Conservation (phyloP, 2,329 filamentous ascomycete genomes). For the Xylariaceae sp. region DNA sequence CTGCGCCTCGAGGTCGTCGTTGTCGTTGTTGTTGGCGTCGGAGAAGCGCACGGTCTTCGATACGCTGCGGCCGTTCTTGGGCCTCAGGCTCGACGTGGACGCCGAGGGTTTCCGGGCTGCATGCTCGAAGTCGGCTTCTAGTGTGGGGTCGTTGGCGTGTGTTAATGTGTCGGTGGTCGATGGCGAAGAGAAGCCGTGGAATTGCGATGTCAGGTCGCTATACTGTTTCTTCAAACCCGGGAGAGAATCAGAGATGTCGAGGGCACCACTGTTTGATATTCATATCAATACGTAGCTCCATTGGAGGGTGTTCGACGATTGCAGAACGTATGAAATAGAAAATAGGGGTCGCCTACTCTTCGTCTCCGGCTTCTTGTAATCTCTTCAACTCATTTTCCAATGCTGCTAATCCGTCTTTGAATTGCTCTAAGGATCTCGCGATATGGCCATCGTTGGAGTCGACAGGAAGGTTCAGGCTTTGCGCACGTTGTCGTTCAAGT, state of each 20-base stretch:
- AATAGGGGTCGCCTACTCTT: conserved; percentile 43
- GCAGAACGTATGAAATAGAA: not conserved
- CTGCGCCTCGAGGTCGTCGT: conserved; percentile 42
- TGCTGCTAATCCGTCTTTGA: conserved; percentile 71
- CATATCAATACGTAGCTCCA: conserved; percentile 4
- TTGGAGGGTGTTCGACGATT: too few species aligned
- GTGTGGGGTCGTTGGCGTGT: conserved; percentile 58
- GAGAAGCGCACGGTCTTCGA: conserved; percentile 83
- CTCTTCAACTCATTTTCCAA: conserved; percentile 60
- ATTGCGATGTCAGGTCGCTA: conserved; percentile 72
- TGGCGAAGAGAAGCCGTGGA: conserved; percentile 58
- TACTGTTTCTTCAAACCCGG: conserved; percentile 67
- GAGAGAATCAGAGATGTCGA: conserved; percentile 57
- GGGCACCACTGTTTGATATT: conserved; percentile 38
- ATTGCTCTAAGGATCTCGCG: conserved; percentile 78
- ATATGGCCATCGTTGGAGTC: conserved; percentile 85
- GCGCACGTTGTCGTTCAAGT: conserved; percentile 82
- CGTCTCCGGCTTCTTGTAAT: conserved; percentile 58
- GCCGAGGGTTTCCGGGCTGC: conserved; percentile 41
- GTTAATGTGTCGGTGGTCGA: conserved; percentile 47
- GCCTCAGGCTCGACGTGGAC: conserved; percentile 23
- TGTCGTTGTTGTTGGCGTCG: conserved; percentile 46
- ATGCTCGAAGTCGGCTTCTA: conserved; percentile 59
- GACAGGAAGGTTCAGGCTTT: conserved; percentile 70
- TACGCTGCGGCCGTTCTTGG: conserved; percentile 31